phyloP scores from a whole-genome alignment of 495 filamentous ascomycete genomes.

The Aspergillus cristatus region DNA sequence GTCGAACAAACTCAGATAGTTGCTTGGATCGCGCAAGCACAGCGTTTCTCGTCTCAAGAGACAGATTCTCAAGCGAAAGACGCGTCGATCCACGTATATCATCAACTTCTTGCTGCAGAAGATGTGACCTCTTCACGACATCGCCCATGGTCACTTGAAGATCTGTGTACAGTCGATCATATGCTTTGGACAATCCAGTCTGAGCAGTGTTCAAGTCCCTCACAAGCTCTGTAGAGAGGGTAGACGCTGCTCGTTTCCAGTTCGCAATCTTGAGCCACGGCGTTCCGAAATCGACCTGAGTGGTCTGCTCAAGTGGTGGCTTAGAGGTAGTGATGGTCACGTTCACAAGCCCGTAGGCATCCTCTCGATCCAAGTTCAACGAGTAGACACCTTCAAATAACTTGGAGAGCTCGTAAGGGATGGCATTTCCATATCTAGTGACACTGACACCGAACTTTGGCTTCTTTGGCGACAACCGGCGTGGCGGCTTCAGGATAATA shows the following conservation, averaged over 20 bases:
- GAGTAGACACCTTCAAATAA: slow-evolving; percentile 52
- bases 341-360: slow-evolving; percentile 50
- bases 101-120: slow-evolving; percentile 25
- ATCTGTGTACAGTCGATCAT: slow-evolving; percentile 40
- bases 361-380: slow-evolving; percentile 45
- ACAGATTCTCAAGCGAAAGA: slow-evolving; percentile 9
- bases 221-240: slow-evolving; percentile 32
- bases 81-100: slow-evolving; percentile 14
- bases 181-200: slow-evolving; percentile 30
- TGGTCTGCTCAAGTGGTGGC: slow-evolving; percentile 42
- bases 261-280: slow-evolving; percentile 51
- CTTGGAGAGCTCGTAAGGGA: slow-evolving; percentile 42
- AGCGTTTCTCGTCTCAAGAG: slow-evolving; percentile 13
- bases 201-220: slow-evolving; percentile 36
- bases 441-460: slow-evolving; percentile 45
- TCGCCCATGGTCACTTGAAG: slow-evolving; percentile 41
- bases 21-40: slow-evolving; percentile 30
- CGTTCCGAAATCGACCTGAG: slow-evolving; percentile 51
- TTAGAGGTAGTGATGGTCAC: slow-evolving; percentile 48
- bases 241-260: slow-evolving; percentile 43
- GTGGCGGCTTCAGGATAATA: slow-evolving; percentile 50
- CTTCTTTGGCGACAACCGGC: slow-evolving; percentile 37
- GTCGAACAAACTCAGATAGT: slow-evolving; percentile 25
- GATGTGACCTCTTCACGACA: slow-evolving; percentile 34
- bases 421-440: slow-evolving; percentile 27